Percentiles rank a stretch among this genome's conserved stretches.
phyloP scores from a whole-genome alignment of 441 rosid genomes.

The Populus hybrid region DNA sequence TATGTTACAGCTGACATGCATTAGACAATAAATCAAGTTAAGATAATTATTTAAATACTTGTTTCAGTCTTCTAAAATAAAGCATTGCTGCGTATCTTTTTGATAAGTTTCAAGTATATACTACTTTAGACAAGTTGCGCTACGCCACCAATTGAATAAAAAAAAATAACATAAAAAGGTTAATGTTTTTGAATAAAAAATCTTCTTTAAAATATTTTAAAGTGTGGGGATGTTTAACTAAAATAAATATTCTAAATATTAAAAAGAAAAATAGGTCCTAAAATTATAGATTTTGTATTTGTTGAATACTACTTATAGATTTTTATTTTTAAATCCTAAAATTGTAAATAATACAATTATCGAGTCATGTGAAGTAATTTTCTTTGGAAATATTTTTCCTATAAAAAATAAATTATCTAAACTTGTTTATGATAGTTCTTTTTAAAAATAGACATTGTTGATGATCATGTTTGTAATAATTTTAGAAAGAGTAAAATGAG shows the following conservation, averaged over 20 bases:
- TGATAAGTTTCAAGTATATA: too few species aligned
- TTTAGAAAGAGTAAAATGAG: neutral
- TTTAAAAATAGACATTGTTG: accelerated
- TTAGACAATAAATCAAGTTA: too few species aligned
- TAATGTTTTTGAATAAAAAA: neutral
- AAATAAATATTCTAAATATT: neutral
- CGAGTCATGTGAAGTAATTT: neutral
- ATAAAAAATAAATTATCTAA: neutral
- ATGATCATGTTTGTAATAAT: neutral
- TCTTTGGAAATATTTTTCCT: neutral
- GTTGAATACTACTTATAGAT: neutral
- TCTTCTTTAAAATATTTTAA: neutral
- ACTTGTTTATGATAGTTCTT: neutral
- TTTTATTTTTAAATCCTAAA: neutral
- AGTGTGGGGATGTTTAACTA: neutral
- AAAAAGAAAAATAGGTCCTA: neutral
- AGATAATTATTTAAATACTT: too few species aligned
- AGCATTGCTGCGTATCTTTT: too few species aligned
- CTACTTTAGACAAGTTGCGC: too few species aligned
- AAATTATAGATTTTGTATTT: too few species aligned
- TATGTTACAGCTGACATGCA: too few species aligned
- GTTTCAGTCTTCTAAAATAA: too few species aligned
- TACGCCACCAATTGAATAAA: too few species aligned
- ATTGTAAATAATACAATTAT: neutral
- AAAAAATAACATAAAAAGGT: too few species aligned